phyloP scores from a whole-genome alignment of 257 asterid genomes.

The Salvia hispanica region DNA sequence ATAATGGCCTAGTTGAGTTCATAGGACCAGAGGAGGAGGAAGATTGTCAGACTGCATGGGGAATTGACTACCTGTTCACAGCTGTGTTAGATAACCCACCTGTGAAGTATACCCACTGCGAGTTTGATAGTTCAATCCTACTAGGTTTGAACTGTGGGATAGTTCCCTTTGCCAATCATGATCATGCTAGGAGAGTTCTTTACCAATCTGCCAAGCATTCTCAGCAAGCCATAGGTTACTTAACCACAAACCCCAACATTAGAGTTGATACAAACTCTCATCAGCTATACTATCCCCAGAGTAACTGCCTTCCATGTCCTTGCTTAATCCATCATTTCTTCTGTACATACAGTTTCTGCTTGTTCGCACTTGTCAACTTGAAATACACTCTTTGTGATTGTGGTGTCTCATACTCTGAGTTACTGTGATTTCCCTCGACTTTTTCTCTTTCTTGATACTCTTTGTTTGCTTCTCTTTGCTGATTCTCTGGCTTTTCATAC shows the following conservation, averaged over 20 bases:
- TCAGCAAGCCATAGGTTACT: constrained; percentile 90
- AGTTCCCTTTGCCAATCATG: constrained; percentile 90
- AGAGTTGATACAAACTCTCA: constrained; percentile 84
- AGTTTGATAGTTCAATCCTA: constrained; percentile 76
- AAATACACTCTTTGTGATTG: background rate
- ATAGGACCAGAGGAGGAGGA: constrained; percentile 97
- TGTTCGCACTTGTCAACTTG: background rate
- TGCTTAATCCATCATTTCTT: constrained; percentile 15
- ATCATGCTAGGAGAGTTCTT: constrained; percentile 84
- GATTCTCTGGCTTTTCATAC: constrained; percentile 7
- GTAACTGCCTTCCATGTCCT: constrained; percentile 17
- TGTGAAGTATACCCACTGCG: constrained; percentile 74
- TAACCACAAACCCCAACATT: constrained; percentile 64
- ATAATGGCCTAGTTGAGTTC: constrained; percentile 71
- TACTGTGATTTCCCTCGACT: background rate
- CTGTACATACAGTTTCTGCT: background rate
- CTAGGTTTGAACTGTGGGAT: constrained; percentile 84
- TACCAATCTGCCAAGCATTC: constrained; percentile 98
- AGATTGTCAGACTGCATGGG: constrained; percentile 91
- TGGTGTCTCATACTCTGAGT: constrained; percentile 9
- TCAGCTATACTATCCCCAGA: constrained; percentile 83
- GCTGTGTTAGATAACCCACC: constrained; percentile 63
- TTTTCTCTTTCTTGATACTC: background rate
- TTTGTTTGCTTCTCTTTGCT: background rate
- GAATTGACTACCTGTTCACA: constrained; percentile 54